Conservation (phyloP, 2,329 filamentous ascomycete genomes). For the Aureobasidium sp. region DNA sequence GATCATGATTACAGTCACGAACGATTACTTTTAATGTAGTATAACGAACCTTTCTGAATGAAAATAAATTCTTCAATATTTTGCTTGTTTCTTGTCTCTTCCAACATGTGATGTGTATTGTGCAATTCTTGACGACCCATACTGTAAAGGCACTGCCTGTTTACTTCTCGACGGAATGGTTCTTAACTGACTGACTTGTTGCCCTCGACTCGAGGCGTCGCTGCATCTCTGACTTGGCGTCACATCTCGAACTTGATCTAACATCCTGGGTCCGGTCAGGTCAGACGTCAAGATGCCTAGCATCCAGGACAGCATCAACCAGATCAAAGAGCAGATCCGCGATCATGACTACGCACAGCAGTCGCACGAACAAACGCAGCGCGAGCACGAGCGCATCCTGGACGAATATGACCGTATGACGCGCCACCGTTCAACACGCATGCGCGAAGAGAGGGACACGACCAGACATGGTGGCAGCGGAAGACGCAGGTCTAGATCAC, state of each 20-base stretch:
- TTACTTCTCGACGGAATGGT: no score
- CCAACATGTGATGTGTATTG: not conserved
- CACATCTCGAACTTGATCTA: not conserved
- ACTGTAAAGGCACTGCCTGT: no score
- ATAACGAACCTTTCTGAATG: slow-evolving; percentile 13
- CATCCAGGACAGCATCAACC: slow-evolving; percentile 12
- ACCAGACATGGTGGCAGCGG: not conserved
- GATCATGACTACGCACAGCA: not conserved
- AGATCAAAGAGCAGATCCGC: not conserved
- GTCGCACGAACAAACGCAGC: slow-evolving; percentile 3
- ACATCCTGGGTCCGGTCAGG: not conserved
- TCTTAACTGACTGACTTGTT: not conserved
- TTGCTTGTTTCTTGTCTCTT: not conserved
- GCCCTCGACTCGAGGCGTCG: not conserved
- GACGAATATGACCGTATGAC: slow-evolving; percentile 16
- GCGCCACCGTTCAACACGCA: slow-evolving; percentile 13
- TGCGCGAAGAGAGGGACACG: slow-evolving; percentile 3
- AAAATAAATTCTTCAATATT: slow-evolving; percentile 2
- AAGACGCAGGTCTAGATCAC: not conserved
- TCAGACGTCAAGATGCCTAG: slow-evolving; percentile 1
- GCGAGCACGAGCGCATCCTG: slow-evolving; percentile 16
- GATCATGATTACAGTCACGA: not conserved
- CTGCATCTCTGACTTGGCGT: not conserved
- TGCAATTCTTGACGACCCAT: no score
- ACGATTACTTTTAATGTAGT: slow-evolving; percentile 8